phyloP scores from a whole-genome alignment of 768 basidiomycete species.

The Kwoniella europaea region DNA sequence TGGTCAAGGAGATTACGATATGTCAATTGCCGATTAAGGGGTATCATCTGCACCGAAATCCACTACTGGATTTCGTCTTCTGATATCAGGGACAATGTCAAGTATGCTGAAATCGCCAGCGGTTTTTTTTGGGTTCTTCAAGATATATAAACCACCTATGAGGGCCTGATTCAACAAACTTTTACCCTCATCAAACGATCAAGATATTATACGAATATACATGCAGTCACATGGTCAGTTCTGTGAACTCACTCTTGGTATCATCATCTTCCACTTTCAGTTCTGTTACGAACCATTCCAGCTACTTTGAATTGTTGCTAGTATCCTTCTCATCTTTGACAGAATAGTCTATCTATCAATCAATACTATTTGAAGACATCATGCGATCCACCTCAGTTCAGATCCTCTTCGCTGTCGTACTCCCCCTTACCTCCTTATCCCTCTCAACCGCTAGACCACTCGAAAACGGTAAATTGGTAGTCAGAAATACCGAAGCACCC shows the following conservation, averaged over 20 bases:
- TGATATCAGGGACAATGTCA: not conserved
- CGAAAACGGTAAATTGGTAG: not conserved
- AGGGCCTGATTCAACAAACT: not conserved
- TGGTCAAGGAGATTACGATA: not conserved
- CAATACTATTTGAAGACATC: rapidly evolving
- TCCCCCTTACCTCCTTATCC: not conserved
- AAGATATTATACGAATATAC: not conserved
- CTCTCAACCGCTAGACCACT: not conserved
- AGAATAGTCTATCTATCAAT: not conserved
- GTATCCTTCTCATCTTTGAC: not conserved
- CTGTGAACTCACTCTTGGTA: not conserved
- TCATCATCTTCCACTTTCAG: not conserved
- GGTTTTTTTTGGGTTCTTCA: not conserved
- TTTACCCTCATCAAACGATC: not conserved
- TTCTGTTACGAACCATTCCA: not conserved
- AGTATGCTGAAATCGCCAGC: too few relatives aligned
- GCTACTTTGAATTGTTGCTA: not conserved
- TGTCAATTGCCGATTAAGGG: not conserved
- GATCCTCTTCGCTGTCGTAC: not conserved
- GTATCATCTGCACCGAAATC: not conserved
- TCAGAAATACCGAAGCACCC: not conserved
- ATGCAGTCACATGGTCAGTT: not conserved
- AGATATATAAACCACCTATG: not conserved
- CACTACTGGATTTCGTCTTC: not conserved
- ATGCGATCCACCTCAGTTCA: not conserved